Evolutionary conservation across 2,329 filamentous ascomycete genomes (phyloP).

Genomic region (Colletotrichum cuscutae): DNA sequence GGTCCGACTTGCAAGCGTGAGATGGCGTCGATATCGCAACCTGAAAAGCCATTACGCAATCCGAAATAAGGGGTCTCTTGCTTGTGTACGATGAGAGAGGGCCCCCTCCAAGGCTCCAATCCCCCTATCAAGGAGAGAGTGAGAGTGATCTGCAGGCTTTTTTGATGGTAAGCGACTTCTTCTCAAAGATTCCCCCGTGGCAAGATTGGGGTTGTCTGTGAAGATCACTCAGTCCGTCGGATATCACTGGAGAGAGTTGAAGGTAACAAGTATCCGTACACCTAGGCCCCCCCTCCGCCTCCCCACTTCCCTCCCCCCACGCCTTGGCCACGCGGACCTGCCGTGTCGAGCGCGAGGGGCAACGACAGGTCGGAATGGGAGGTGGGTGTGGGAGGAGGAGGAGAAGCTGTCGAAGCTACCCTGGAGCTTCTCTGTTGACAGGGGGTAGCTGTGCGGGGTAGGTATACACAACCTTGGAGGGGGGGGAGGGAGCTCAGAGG

Average conservation of each 20-base stretch:
- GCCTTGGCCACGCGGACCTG: background rate
- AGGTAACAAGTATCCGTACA: no score
- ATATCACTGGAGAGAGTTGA: background rate
- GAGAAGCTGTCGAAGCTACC: slow-evolving; percentile 5
- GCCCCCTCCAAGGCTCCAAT: background rate
- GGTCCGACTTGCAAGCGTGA: background rate
- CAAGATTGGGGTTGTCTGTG: background rate
- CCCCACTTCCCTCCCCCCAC: background rate
- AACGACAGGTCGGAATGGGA: background rate
- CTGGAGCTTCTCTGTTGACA: slow-evolving; percentile 9
- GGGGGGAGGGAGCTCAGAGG: background rate
- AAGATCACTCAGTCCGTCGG: background rate
- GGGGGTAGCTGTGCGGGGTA: slow-evolving; percentile 23
- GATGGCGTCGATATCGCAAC: background rate
- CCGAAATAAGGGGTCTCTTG: background rate
- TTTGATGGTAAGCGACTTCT: background rate
- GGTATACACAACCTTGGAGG: background rate
- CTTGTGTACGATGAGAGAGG: background rate
- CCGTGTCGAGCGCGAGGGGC: slow-evolving; percentile 21
- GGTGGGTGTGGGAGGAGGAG: background rate
- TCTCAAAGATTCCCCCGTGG: background rate
- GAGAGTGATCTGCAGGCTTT: background rate
- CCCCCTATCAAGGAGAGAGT: background rate
- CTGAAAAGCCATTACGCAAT: slow-evolving; percentile 2
- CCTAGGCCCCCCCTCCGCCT: background rate